Conservation (phyloP, 371 early-diverging fungal genomes). For the Mortierella sp. region DNA sequence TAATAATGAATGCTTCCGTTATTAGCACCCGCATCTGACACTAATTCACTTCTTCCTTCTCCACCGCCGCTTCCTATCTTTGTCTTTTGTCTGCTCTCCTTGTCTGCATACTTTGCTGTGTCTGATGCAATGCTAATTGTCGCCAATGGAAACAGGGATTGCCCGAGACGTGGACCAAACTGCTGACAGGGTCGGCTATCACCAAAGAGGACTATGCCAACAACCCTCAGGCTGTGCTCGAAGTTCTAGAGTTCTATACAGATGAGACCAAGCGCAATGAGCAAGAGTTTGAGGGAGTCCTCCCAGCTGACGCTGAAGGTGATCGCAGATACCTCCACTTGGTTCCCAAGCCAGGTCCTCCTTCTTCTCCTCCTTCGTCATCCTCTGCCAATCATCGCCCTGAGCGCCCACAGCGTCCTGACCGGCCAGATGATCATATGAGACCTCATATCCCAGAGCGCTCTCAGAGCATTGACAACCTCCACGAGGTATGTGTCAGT, state of each 20-base stretch:
- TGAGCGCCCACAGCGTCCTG: conserved; percentile 52
- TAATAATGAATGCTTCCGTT: conserved; percentile 1
- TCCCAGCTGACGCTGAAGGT: conserved; percentile 37
- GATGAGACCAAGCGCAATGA: conserved; percentile 76
- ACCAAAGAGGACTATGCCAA: conserved; percentile 95
- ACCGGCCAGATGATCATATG: conserved; percentile 46
- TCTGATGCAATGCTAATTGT: neutral
- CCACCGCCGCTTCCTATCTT: neutral
- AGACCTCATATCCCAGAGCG: conserved; percentile 54
- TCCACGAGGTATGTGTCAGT: conserved; percentile 26
- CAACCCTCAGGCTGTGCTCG: conserved; percentile 97
- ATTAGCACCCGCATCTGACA: neutral
- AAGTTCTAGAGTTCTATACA: conserved; percentile 97
- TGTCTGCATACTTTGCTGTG: neutral
- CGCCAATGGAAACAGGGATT: conserved; percentile 72
- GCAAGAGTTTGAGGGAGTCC: conserved; percentile 61
- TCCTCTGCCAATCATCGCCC: conserved; percentile 26
- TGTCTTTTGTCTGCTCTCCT: neutral
- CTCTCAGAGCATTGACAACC: conserved; percentile 49
- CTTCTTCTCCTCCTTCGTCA: conserved; percentile 42
- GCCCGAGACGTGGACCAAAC: conserved; percentile 93
- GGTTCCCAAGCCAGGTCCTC: conserved; percentile 35
- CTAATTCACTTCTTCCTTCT: neutral
- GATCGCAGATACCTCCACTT: conserved; percentile 51
- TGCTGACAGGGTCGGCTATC: conserved; percentile 91